Conservation (phyloP, 2,329 filamentous ascomycete genomes). For the Microcyclospora pomicola region DNA sequence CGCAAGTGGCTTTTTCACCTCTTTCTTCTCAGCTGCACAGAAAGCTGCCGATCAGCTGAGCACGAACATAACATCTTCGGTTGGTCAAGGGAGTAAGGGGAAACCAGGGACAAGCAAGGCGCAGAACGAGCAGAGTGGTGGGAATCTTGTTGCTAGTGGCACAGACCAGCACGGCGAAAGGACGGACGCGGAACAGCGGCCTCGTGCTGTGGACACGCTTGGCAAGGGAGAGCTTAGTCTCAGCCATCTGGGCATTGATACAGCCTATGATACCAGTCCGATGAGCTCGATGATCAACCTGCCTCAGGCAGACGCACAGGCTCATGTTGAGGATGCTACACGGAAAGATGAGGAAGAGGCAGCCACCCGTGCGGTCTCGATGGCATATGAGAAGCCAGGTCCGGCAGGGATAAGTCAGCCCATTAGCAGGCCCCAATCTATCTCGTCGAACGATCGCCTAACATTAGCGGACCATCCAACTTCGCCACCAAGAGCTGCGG, state of each 20-base stretch:
- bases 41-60: conserved; percentile 69
- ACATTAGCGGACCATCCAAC: conserved; percentile 43
- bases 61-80: conserved; percentile 55
- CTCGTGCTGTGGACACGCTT: conserved; percentile 65
- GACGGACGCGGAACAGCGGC: conserved; percentile 5
- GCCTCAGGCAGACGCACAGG: conserved; percentile 33
- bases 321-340: conserved; percentile 35
- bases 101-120: conserved; percentile 19
- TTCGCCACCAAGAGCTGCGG: conserved; percentile 52
- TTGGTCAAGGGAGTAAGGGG: conserved; percentile 37
- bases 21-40: conserved; percentile 82
- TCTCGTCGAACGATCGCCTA: conserved; percentile 24
- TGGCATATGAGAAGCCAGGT: conserved; percentile 40
- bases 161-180: background rate
- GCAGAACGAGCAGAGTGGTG: conserved; percentile 11
- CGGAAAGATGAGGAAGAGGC: conserved; percentile 46
- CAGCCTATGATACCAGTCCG: conserved; percentile 41
- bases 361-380: conserved; percentile 46
- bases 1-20: conserved; percentile 69
- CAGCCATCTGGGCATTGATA: conserved; percentile 67
- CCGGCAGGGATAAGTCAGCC: conserved; percentile 18
- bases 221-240: conserved; percentile 81
- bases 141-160: conserved; percentile 29
- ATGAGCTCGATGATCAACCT: conserved; percentile 46
- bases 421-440: conserved; percentile 26